Conservation (phyloP, 2,329 filamentous ascomycete genomes). For the Blastomyces parvus region DNA sequence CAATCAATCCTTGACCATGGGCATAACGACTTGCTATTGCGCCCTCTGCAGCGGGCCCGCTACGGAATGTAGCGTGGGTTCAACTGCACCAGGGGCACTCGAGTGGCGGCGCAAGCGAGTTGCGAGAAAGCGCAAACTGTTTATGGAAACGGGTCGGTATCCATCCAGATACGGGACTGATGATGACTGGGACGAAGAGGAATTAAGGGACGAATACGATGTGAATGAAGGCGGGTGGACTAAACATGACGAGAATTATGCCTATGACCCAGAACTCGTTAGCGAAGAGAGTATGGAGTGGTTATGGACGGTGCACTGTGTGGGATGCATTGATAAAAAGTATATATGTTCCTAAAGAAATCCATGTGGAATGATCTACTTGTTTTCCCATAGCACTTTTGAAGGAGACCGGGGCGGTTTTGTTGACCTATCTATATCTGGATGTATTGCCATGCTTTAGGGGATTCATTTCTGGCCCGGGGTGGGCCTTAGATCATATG, state of each 20-base stretch:
- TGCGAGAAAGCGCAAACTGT: background rate
- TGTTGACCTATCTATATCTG: background rate
- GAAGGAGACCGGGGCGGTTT: background rate
- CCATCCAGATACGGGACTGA: background rate
- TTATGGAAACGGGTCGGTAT: slow-evolving; percentile 1
- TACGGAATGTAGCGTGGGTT: background rate
- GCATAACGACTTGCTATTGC: background rate
- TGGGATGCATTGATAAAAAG: background rate
- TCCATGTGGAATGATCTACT: background rate
- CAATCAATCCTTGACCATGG: background rate
- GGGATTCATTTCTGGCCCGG: slow-evolving; percentile 5
- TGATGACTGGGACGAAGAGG: background rate
- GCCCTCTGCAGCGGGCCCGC: slow-evolving; percentile 5
- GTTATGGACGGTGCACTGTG: background rate
- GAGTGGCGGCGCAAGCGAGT: slow-evolving; percentile 5
- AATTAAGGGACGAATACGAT: background rate
- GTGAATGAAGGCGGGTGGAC: background rate
- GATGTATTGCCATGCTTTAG: background rate
- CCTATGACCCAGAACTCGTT: slow-evolving; percentile 7
- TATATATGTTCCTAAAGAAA: background rate
- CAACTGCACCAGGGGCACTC: background rate
- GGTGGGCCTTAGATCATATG: background rate
- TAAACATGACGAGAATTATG: background rate
- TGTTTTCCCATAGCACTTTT: background rate
- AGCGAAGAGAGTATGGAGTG: slow-evolving; percentile 1